Base-by-base conservation (phyloP, 2,329 filamentous ascomycete species). In the Alternaria dauci region DNA sequence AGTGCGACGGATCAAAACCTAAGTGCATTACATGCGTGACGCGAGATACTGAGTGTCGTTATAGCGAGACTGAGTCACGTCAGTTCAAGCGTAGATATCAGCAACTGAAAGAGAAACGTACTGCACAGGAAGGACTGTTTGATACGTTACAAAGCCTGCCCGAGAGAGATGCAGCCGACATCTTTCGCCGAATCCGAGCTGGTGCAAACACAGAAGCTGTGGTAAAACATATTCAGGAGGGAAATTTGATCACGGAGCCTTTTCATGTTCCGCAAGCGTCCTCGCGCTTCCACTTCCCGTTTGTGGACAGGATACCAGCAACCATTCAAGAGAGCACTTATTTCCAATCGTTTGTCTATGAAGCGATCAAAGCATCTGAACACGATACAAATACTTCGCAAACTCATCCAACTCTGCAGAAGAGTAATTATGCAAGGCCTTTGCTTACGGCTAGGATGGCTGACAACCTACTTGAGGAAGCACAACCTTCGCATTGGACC, bases 401-500 rank as follows among this genome's bases (percentile, higher is more conserved):
- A 12, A 28, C 32, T 3, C 20, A 25, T 20, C 3, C 47, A 12
- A 18, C 39, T 42, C 14, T 38, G 8, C 39, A 51, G 25, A 36
- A 44, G 18, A 63, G 57, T 32, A 53, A 51, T n/a, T 69, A 72
- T 53, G 25, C 58, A 47, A 71, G 59, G 23, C 58, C 68, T 12
- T 63, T 58, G 20, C 58, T 61, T 36, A 54, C 68, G 47, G 69
- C 69, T 41, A 58, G 59, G 51, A 39, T 71, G 26, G 48, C 67
- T 20, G 67, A 71, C 44, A 59, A 63, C 43, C 48, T 55, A 42
- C 56, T 70, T 12, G 57, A 61, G 12, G 41, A 59, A n/a, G 59
- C 60, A n/a, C 59, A 26, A 23, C 51, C 56, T 23, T 69, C 65
- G 16, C 18, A 60, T 11, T 72, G 69, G 67, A 70, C 69, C 23